These are phyloP conservation scores for Chrysosphaeria jannelii DNA, from an alignment of 2,329 filamentous ascomycete species.

Conservation along the genomic window DNA sequence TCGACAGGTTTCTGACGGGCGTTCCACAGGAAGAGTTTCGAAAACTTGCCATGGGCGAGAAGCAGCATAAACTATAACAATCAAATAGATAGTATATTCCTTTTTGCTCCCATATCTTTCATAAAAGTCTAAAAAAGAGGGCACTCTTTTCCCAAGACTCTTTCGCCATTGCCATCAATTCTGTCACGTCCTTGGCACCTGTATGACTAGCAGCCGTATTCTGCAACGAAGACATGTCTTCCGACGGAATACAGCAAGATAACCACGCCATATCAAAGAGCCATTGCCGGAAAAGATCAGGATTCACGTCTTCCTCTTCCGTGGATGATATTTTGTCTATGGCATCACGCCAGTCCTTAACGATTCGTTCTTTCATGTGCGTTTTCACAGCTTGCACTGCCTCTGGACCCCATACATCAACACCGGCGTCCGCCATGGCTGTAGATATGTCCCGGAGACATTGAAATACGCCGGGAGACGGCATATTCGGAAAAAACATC, in stretches of 20 bases:
- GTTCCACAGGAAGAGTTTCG: slow-evolving; percentile 71
- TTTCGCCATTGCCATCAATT: slow-evolving; percentile 22
- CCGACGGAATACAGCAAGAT: slow-evolving; percentile 12
- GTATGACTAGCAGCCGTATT: too few relatives aligned
- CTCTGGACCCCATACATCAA: slow-evolving; percentile 52
- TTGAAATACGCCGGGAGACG: slow-evolving; percentile 42
- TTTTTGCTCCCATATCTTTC: slow-evolving; percentile 1
- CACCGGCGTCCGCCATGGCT: slow-evolving; percentile 38
- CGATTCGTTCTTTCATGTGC: slow-evolving; percentile 1
- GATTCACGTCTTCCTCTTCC: slow-evolving; percentile 7
- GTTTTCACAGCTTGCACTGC: slow-evolving; percentile 16
- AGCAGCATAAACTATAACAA: slow-evolving; percentile 64
- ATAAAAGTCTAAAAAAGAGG: slow-evolving; percentile 52
- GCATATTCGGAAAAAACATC: slow-evolving; percentile 41
- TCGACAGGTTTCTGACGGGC: slow-evolving; percentile 52
- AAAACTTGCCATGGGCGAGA: slow-evolving; percentile 61
- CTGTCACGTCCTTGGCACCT: too few relatives aligned
- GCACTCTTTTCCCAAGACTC: slow-evolving; percentile 67
- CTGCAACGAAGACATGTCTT: slow-evolving; percentile 6
- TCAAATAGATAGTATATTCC: too few relatives aligned
- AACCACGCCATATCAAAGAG: slow-evolving; percentile 27
- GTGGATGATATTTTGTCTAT: slow-evolving; percentile 1
- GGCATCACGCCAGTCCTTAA: slow-evolving; percentile 4
- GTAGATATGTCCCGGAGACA: slow-evolving; percentile 34
- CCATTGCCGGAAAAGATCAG: slow-evolving; percentile 25